Evolutionary conservation across 106 monocot species (phyloP), one percentile per base, ranked within the genome.

Genomic region (Chionographis japonica): DNA sequence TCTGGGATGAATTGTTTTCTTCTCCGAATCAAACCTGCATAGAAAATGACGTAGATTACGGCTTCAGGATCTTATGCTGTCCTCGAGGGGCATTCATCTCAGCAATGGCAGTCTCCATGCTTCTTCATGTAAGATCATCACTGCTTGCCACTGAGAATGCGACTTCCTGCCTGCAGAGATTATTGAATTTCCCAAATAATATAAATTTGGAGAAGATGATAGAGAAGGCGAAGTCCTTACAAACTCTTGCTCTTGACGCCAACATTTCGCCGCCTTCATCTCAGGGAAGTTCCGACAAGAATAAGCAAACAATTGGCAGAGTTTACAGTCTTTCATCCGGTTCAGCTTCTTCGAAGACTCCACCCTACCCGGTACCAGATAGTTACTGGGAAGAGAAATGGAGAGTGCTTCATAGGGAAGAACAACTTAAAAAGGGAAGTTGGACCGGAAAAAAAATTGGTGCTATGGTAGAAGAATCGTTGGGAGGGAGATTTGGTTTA

Each of bases 311-410:
- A 52, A 53, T 41, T 14, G 56, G 55, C 11, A 75, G 69, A 67
- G 49, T 57, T 27, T 53, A 75, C 56, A 79, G 67, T 12, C 36
- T 72, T 62, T 78, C 83, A 19, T 63, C 67, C 4, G 56, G 54
- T 70, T 65, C 74, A 50, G 49, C 18, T 74, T 74, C 76, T 9
- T 63, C 79, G 14, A 60, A 60, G 39, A 55, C 83, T 54, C 80
- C 79, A 52, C 40, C 63, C 27, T 35, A 72, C 27, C 37, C 65
- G n/a, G 10, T 83, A 19, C 75, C 75, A 37, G 80, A 83, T 40
- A 81, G 86, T 75, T 90, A 90, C 12, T 90, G 90, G 90, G 90
- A 90, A 74, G 86, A 84, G 72, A 80, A 86, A 59, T 90, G 90
- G 90, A 72, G 80, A 54, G 78, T 81, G 51, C 27, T 90, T 18